phyloP scores from a whole-genome alignment of 306 rosid species.

The Gynostemma pentaphyllum region DNA sequence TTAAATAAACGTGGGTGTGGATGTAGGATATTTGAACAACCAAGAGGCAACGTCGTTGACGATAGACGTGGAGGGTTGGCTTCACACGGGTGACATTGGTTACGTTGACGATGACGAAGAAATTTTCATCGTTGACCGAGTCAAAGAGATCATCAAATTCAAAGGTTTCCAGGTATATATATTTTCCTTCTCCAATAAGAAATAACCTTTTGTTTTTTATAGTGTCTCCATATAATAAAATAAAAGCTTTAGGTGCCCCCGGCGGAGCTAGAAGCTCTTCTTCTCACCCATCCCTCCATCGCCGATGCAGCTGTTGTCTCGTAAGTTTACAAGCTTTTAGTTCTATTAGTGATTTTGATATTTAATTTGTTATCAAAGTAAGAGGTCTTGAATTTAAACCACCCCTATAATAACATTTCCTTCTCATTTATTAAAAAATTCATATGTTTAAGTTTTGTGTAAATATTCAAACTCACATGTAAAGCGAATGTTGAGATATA shows the following conservation, averaged over 20 bases:
- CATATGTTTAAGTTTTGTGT: too few relatives aligned
- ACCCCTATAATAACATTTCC: too few relatives aligned
- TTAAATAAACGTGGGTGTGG: background rate
- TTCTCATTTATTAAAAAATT: too few relatives aligned
- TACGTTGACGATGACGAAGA: slow-evolving; percentile 66
- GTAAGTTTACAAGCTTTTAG: slow-evolving; percentile 33
- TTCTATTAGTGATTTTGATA: too few relatives aligned
- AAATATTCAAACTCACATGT: too few relatives aligned
- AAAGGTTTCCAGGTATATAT: slow-evolving; percentile 77
- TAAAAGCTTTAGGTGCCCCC: slow-evolving; percentile 56
- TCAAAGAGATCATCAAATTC: slow-evolving; percentile 81
- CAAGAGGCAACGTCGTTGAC: slow-evolving; percentile 49
- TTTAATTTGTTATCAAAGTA: too few relatives aligned
- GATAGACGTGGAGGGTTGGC: slow-evolving; percentile 69
- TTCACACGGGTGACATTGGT: slow-evolving; percentile 87
- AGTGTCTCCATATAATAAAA: background rate
- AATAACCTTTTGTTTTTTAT: background rate
- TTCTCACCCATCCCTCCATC: slow-evolving; percentile 63
- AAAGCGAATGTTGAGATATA: too few relatives aligned
- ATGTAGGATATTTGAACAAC: slow-evolving; percentile 61
- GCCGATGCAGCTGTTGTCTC: slow-evolving; percentile 91
- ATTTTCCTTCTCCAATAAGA: background rate
- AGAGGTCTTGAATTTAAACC: too few relatives aligned
- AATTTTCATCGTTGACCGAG: slow-evolving; percentile 73
- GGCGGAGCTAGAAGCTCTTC: slow-evolving; percentile 82